A percentile compares a stretch with the other conserved stretches of the same genome.
These are phyloP conservation scores for Cyphellophora europaea DNA, from an alignment of 2,329 filamentous ascomycete species.

Conservation along the genomic window DNA sequence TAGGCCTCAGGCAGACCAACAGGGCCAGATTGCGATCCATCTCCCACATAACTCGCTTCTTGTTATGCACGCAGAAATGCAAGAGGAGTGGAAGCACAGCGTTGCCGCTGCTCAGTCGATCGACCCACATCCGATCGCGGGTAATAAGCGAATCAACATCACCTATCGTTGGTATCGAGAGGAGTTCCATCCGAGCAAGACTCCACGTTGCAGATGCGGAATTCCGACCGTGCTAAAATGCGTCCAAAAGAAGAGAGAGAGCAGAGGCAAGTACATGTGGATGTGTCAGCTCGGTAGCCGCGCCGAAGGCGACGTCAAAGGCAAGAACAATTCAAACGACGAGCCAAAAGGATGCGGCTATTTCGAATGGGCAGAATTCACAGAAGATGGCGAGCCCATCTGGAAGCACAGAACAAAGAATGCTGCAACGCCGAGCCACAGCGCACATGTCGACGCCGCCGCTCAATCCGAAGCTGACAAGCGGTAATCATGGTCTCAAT, in stretches of 20 bases:
- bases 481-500: too few relatives aligned
- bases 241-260: constrained; percentile 69
- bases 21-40: constrained; percentile 86
- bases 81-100: constrained; percentile 91
- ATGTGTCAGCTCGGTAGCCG: constrained; percentile 75
- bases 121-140: constrained; percentile 73
- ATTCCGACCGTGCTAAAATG: constrained; percentile 63
- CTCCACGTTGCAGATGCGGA: constrained; percentile 67
- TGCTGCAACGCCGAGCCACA: too few relatives aligned
- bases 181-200: constrained; percentile 65
- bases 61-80: constrained; percentile 96
- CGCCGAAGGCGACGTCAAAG: constrained; percentile 23
- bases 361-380: constrained; percentile 80
- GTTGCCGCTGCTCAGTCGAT: constrained; percentile 68
- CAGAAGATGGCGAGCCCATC: constrained; percentile 69
- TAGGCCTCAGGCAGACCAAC: constrained; percentile 44
- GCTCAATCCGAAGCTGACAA: too few relatives aligned
- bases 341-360: constrained; percentile 55
- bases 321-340: constrained; percentile 2
- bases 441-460: too few relatives aligned
- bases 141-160: constrained; percentile 77
- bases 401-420: constrained; percentile 1
- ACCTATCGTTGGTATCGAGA: constrained; percentile 84
- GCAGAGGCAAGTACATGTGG: constrained; percentile 78
- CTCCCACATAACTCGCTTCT: constrained; percentile 89